Conservation (phyloP, 768 basidiomycete species). For the Podaxis rugospora region DNA sequence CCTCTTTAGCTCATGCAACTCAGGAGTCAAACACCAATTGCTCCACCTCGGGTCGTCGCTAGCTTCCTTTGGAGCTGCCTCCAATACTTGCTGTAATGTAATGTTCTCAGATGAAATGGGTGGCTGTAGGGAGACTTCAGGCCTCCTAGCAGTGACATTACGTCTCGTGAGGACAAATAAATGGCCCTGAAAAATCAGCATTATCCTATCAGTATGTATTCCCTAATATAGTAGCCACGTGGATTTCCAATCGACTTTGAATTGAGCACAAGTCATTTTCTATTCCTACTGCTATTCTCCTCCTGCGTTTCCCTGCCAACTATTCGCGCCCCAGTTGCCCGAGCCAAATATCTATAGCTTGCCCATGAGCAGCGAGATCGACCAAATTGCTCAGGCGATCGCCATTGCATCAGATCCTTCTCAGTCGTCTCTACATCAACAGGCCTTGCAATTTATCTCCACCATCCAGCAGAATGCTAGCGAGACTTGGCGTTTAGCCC, state of each 20-base stretch:
- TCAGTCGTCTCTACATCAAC: conserved; percentile 68
- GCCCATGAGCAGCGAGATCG: conserved; percentile 70
- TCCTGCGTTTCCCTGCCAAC: background rate
- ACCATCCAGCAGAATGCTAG: conserved; percentile 72
- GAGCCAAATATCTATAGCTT: background rate
- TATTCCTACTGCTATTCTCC: background rate
- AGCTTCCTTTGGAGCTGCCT: no score
- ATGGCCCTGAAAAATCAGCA: conserved; percentile 19
- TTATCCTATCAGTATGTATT: conserved; percentile 24
- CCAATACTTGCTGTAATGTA: no score
- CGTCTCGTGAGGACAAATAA: background rate
- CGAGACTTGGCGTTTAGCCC: conserved; percentile 77
- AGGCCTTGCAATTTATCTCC: conserved; percentile 81
- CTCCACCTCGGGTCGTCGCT: background rate
- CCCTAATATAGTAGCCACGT: conserved; percentile 7
- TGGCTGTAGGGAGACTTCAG: no score
- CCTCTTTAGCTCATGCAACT: background rate
- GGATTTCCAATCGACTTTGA: conserved; percentile 5
- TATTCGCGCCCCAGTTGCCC: background rate
- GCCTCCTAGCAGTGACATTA: no score
- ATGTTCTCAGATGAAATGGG: no score
- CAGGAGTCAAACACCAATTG: background rate
- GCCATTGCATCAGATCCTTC: conserved; percentile 80
- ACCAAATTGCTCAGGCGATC: conserved; percentile 81
- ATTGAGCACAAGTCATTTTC: background rate